Base-by-base conservation (phyloP, 495 filamentous ascomycete species). In the Penicillium atrosanguineum region DNA sequence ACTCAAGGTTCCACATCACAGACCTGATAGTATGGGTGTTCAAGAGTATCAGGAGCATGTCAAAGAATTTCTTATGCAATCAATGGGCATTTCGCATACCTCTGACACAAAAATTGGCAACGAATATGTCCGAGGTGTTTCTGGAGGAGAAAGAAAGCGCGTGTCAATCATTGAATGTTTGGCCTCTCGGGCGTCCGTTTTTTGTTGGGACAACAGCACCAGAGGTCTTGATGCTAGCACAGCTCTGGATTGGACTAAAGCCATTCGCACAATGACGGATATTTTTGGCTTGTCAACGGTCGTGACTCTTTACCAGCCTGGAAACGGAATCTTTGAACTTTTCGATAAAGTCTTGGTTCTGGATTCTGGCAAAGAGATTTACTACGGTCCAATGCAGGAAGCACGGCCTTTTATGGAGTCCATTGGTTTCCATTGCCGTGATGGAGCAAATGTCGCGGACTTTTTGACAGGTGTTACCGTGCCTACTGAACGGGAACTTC, bases 31-130 rank as follows among this genome's bases (percentile, higher is more conserved):
- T 0, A 59, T 62, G 7, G 79, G 63, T 55, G 83, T 65, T 59
- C 69, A 38, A 48, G 84, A 59, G 75, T 84, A 56, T 60, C 79
- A 20, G 57, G 72, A 64, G 38, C 63, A 70, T 38, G 62, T 62
- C 1, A 88, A 93, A 60, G 82, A 85, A 50, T 91, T 87, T 52
- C 75, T 91, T 16, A 77, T 90, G 6, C 82, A 85, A 46, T 79
- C 87, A 18, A 69, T 85, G 44, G 87, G 88, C 43, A 93, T 93
- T 44, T 81, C 88, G 53, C 89, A 94, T 62, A 93, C 89, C 0
- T 76, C 79, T n/a, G 76, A 89, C 60, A 95, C 90, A 0, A 86
- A 90, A 53, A 87, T 94, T 18, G 90, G 90, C 11, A 87, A 90
- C 54, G 81, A 83, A 6, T 89, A 84, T 53, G 79, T 91, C 38